Evolutionary conservation across 2,329 filamentous ascomycete genomes (phyloP), one percentile per base, ranked within the genome.

Genomic region (Hawksworthiomyces lignivorus): DNA sequence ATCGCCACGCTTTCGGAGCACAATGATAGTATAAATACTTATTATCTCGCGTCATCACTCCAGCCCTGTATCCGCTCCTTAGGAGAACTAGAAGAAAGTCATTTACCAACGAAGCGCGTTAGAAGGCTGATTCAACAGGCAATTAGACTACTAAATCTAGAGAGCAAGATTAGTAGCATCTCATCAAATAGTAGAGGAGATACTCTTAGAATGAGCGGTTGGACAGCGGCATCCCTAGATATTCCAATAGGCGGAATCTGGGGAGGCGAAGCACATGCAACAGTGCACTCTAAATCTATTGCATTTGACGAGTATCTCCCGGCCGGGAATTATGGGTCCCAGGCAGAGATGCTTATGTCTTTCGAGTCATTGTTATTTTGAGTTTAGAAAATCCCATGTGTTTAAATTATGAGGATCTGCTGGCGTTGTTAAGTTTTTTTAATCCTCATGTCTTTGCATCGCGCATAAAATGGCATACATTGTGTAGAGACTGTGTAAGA

Each of bases 21-120:
- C 26, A 14, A n/a, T 3, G 35, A 26, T 7, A 29, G 8, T 12
- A 21, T 10, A n/a, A 28, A 40, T 11, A 36, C 31, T 0, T 11
- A 30, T 7, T 28, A 28, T 12, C 39, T 39, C 4, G 26, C 34
- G 10, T 20, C 31, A 2, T 29, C 34, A 2, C 36, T 46, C 0
- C 39, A 30, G 19, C 43, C 21, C 7, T 46, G 44, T 24, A 37
- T 46, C 21, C 35, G 33, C 11, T 21, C 39, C 2, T 21, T 46
- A 14, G 35, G 34, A 8, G 43, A 37, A 4, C 26, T 45, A 8
- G 43, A 42, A 9, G 35, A 42, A 19, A 45, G 43, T 20, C 43
- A 45, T 14, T 10, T 42, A 27, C 36, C 38, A 6, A 39, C 43
- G 6, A 28, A 30, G 5, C 18, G 39, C 11, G 43, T 45, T 3